Evolutionary conservation across 306 rosid genomes (phyloP).

Genomic region (Cajanus cajan): DNA sequence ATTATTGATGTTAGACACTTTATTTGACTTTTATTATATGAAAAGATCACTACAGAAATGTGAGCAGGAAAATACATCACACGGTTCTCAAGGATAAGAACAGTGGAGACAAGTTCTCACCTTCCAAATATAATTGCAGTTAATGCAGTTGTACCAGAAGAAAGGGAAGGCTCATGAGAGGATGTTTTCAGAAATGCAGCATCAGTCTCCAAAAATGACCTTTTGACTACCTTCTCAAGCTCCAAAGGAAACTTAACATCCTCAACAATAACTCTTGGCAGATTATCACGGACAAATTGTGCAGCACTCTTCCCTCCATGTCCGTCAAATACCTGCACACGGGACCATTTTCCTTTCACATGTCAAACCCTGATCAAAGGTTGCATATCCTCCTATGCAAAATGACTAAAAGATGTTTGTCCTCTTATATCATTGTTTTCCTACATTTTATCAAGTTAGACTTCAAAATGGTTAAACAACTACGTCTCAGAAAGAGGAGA

Average conservation of each 20-base stretch:
- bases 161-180: slow-evolving; percentile 55
- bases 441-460: slow-evolving; percentile 3
- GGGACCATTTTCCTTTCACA: slow-evolving; percentile 28
- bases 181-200: slow-evolving; percentile 69
- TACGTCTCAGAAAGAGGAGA: background rate
- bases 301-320: slow-evolving; percentile 94
- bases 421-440: background rate
- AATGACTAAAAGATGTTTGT: background rate
- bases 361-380: slow-evolving; percentile 1
- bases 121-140: slow-evolving; percentile 94
- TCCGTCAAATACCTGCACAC: slow-evolving; percentile 85
- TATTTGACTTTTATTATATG: background rate
- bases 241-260: slow-evolving; percentile 83
- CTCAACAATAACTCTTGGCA: slow-evolving; percentile 85
- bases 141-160: slow-evolving; percentile 96
- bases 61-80: background rate
- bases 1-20: background rate
- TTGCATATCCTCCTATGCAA: background rate
- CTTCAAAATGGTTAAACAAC: background rate
- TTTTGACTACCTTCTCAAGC: slow-evolving; percentile 87
- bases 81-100: background rate
- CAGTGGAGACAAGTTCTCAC: slow-evolving; percentile 35
- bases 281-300: slow-evolving; percentile 77
- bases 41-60: background rate
- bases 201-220: slow-evolving; percentile 81